A percentile compares a stretch with the other conserved stretches of the same genome.
phyloP scores from a whole-genome alignment of 441 rosid genomes.

The Gossypium gossypioides region DNA sequence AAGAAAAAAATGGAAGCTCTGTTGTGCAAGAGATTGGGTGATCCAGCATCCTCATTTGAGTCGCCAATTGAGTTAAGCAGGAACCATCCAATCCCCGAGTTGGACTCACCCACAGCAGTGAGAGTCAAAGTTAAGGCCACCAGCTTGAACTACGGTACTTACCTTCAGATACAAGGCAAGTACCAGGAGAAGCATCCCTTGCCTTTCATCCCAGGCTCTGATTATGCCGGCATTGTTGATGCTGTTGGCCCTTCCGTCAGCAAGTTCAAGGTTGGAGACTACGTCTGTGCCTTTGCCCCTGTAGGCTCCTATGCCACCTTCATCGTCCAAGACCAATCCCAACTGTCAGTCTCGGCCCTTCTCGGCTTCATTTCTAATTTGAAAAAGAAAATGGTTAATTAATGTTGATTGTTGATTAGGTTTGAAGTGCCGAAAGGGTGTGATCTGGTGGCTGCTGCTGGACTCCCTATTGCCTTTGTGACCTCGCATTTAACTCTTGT shows the following conservation, averaged over 20 bases:
- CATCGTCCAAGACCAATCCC: constrained; percentile 60
- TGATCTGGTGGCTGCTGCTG: constrained; percentile 68
- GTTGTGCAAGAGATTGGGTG: constrained; percentile 62
- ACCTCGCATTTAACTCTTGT: constrained; percentile 92
- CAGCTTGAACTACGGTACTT: constrained; percentile 80
- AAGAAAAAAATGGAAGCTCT: constrained; percentile 55
- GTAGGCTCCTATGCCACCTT: constrained; percentile 76
- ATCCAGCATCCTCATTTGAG: constrained; percentile 46
- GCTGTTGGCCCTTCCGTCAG: constrained; percentile 57
- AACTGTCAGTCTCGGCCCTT: constrained; percentile 23
- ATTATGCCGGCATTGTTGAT: constrained; percentile 67
- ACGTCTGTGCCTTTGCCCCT: constrained; percentile 51
- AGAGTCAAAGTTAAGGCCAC: constrained; percentile 70
- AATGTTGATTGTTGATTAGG: constrained; percentile 19
- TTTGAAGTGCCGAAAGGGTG: constrained; percentile 67
- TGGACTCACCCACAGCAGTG: constrained; percentile 47
- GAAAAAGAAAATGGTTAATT: neutral
- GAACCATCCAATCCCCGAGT: constrained; percentile 46
- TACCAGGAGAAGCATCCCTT: constrained; percentile 75
- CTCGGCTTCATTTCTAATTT: neutral
- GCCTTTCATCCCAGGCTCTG: constrained; percentile 90
- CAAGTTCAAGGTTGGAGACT: constrained; percentile 60
- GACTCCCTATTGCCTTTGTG: constrained; percentile 79
- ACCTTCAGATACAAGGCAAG: constrained; percentile 77
- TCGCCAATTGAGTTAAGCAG: constrained; percentile 40